Base-by-base conservation (phyloP, 306 rosid genomes). In the Glycine soja region DNA sequence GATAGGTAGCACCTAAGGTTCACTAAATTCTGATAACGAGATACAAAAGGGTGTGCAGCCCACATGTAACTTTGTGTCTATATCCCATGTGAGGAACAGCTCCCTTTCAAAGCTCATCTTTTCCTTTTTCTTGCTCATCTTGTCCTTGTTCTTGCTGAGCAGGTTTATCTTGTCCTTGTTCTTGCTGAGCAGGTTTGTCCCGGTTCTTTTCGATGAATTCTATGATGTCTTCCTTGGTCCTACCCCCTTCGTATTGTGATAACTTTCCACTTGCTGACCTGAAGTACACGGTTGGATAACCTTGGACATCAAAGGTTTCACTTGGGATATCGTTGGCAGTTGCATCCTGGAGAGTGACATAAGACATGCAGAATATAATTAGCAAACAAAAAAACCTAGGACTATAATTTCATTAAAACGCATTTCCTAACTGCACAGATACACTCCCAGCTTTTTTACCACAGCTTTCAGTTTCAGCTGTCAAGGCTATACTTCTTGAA, bases 21-120 rank as follows among this genome's bases (percentile, higher is more conserved):
- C 58, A 82, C 88, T 66, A 82, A 75, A 57, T 52, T 32, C 57
- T 30, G 65, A 54, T 68, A 16, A 56, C 24, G 71, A 81, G 81
- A 75, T 71, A 75, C 82, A 74, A 66, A 34, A 70, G 72, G 72
- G 43, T 56, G 51, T 13, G 40, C 40, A 36, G 2, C 70, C 77
- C 70, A 70, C 75, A 83, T 54, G 53, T 48, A 67, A 73, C 80
- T 48, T 0, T 64, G 34, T 63, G 48, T 8, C 80, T 62, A 70
- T 76, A 83, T 67, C 18, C 19, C 16, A 15, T 10, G 5, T 36
- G 12, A 7, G 70, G 6, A 13, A 5, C 48, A 64, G 11, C 48
- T 64, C 47, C 97, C 91, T 62, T 71, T 89, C 83, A 96, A 89
- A 96, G 99, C 89, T 96, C 99, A 64, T 95, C 99, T 69, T 90